These are phyloP conservation scores for Aspergillus carlsbadensis DNA, from an alignment of 495 filamentous ascomycete genomes.

Conservation along the genomic window DNA sequence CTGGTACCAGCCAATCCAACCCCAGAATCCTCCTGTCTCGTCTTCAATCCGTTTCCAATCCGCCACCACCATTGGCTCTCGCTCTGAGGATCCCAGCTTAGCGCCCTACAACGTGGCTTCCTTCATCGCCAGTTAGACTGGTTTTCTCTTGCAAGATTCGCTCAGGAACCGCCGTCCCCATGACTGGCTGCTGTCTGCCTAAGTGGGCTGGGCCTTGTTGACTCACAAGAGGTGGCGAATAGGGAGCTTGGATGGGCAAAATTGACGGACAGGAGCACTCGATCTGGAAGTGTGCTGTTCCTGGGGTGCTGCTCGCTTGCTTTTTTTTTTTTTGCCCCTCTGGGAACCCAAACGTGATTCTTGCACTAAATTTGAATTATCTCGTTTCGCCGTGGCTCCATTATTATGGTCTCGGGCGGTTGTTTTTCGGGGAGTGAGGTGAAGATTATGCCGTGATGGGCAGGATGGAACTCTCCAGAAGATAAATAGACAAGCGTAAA, in stretches of 20 bases:
- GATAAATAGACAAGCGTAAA: too few species aligned
- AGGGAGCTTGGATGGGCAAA: neutral
- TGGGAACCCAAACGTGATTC: too few species aligned
- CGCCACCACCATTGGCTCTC: conserved; percentile 12
- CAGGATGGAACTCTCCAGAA: too few species aligned
- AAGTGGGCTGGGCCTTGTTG: neutral
- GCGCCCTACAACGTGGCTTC: conserved; percentile 21
- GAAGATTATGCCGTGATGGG: too few species aligned
- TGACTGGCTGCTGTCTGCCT: conserved; percentile 11
- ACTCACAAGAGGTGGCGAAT: neutral
- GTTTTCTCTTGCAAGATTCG: conserved; percentile 16
- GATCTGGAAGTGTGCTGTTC: too few species aligned
- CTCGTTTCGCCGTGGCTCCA: too few species aligned
- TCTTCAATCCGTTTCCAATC: neutral
- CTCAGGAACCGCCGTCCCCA: conserved; percentile 14
- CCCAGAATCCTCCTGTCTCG: conserved; percentile 9
- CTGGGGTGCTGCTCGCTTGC: too few species aligned
- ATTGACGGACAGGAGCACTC: too few species aligned
- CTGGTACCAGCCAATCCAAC: conserved; percentile 18
- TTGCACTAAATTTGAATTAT: too few species aligned
- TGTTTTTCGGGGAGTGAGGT: too few species aligned
- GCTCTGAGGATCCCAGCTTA: conserved; percentile 12
- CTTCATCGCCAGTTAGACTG: conserved; percentile 21
- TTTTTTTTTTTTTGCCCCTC: too few species aligned
- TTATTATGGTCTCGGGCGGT: too few species aligned